Percentiles rank a stretch among this genome's conserved stretches.
These are phyloP conservation scores for Alternaria brassicicola DNA, from an alignment of 2,329 filamentous ascomycete genomes.

Conservation along the genomic window DNA sequence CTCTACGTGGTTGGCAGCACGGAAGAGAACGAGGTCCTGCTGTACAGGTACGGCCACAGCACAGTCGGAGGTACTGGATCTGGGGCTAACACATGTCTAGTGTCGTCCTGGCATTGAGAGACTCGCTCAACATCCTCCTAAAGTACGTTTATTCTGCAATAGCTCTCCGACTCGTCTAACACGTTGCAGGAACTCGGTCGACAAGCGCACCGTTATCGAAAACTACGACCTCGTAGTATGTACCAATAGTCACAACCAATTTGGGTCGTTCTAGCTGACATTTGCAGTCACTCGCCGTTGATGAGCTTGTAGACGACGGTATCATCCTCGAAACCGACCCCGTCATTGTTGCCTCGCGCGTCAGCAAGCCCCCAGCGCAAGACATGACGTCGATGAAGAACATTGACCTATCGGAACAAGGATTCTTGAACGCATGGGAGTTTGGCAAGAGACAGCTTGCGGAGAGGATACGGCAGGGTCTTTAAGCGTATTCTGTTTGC, in stretches of 20 bases:
- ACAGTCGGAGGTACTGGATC: too few species aligned
- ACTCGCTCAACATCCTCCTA: slow-evolving; percentile 87
- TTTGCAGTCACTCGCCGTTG: slow-evolving; percentile 86
- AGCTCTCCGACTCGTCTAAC: slow-evolving; percentile 8
- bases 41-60: slow-evolving; percentile 67
- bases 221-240: slow-evolving; percentile 88
- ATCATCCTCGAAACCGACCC: slow-evolving; percentile 98
- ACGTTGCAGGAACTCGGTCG: slow-evolving; percentile 78
- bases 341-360: slow-evolving; percentile 87
- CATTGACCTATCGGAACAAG: slow-evolving; percentile 94
- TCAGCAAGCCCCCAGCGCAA: slow-evolving; percentile 88
- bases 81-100: slow-evolving; percentile 49
- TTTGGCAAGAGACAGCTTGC: slow-evolving; percentile 91
- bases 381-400: slow-evolving; percentile 88
- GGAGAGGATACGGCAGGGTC: slow-evolving; percentile 85
- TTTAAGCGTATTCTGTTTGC: slow-evolving; percentile 28
- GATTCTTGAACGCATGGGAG: slow-evolving; percentile 90
- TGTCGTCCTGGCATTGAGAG: slow-evolving; percentile 86
- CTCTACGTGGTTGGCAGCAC: slow-evolving; percentile 86
- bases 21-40: slow-evolving; percentile 95
- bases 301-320: slow-evolving; percentile 72
- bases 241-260: not conserved
- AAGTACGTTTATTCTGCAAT: slow-evolving; percentile 66
- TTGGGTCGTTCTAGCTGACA: slow-evolving; percentile 64
- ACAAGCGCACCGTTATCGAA: slow-evolving; percentile 97